Conservation (phyloP, 805 yeast genomes). For the Sungouiozyma ichnusensis region DNA sequence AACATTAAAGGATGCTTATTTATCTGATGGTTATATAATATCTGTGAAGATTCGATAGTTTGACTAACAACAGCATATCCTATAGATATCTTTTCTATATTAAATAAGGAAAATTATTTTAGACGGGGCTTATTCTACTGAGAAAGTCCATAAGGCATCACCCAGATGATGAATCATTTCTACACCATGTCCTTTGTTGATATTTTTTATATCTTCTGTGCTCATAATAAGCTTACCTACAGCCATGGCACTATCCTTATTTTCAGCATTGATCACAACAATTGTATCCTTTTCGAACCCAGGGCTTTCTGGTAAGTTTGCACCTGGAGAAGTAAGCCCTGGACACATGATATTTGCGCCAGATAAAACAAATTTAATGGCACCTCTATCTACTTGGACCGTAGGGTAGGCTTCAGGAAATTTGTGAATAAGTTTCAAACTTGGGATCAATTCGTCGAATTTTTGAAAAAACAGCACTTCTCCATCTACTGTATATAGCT, state of each 20-base stretch:
- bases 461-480: constrained; percentile 74
- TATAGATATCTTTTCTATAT: too few relatives aligned
- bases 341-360: constrained; percentile 98
- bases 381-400: constrained; percentile 91
- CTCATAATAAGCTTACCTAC: constrained; percentile 82
- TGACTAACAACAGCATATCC: too few relatives aligned
- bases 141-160: constrained; percentile 75
- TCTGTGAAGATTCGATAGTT: background rate
- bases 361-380: constrained; percentile 86
- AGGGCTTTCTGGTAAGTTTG: constrained; percentile 65
- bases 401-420: constrained; percentile 77
- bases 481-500: constrained; percentile 60
- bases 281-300: constrained; percentile 46
- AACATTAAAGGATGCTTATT: constrained; percentile 10
- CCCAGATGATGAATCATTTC: constrained; percentile 77
- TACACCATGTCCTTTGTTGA: constrained; percentile 83
- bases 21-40: constrained; percentile 8
- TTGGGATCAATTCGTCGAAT: constrained; percentile 68
- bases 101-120: too few relatives aligned
- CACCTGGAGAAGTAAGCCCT: constrained; percentile 82
- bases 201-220: constrained; percentile 72
- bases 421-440: constrained; percentile 64
- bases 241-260: constrained; percentile 84
- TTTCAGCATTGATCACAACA: constrained; percentile 82
- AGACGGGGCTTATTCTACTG: constrained; percentile 37